Base-by-base conservation (phyloP, 148 eudicot species). In the Rhododendron molle region DNA sequence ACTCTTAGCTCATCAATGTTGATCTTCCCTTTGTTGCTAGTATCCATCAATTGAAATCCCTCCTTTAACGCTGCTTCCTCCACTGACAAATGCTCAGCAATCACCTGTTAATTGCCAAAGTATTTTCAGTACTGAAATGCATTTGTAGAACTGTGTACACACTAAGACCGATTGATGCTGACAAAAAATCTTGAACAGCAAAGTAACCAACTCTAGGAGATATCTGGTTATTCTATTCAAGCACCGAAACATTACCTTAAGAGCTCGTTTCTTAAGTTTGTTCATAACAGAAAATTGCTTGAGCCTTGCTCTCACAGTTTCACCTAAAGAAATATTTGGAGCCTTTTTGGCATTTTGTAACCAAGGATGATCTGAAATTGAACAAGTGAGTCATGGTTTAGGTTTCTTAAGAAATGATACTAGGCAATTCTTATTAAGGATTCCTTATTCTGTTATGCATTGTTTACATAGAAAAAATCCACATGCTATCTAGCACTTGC, bases 201-300 rank as follows among this genome's bases (percentile, higher is more conserved):
- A 69, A 30, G 34, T 28, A 28, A 28, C 14, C 30, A 69, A 30
- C 2, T 3, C 36, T 69, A 28, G 1, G 34, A 4, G 30, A 28
- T 12, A 69, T 69, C 72, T n/a, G 34, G 14, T 28, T 28, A 21
- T 28, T 28, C 74, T 1, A 28, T 26, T 69, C 74, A 69, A 69
- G 7, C 74, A 26, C 12, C 3, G 36, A 69, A 69, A 69, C 43
- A 28, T 85, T 85, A 93, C 96, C 98, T 90, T 88, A 54, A 95
- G 85, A 83, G 98, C 98, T 86, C 90, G 93, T 89, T 93, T 95
- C 88, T 95, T 95, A 85, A 95, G 96, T 88, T 95, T 95, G 91
- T 95, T 95, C 98, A 95, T 95, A 85, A 95, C 93, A 77, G 96
- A 91, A 83, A 95, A 95, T 78, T 95, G 98, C 80, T 93, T 95